Percentiles rank a stretch among this genome's conserved stretches.
Evolutionary conservation across 345 rosid genomes (phyloP).

Genomic region (Eucalyptus cloeziana): DNA sequence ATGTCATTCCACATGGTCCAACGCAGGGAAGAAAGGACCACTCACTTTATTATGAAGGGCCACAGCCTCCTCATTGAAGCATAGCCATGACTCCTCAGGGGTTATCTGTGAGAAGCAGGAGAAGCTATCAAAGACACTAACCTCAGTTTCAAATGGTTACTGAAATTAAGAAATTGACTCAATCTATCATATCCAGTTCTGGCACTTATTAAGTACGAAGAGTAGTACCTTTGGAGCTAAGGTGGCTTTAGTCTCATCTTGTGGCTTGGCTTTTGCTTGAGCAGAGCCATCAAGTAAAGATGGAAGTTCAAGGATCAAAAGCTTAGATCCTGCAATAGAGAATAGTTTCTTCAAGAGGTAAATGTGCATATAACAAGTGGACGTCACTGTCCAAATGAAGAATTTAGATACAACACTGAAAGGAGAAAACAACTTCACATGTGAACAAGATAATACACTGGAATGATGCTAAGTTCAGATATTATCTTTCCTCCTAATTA

Average conservation of each 20-base stretch:
- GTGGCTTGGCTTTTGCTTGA: constrained; percentile 53
- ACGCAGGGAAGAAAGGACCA: neutral
- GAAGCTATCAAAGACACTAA: neutral
- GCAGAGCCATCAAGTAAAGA: constrained; percentile 72
- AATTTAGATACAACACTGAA: neutral
- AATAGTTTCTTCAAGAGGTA: neutral
- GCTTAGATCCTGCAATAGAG: constrained; percentile 56
- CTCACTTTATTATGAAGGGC: constrained; percentile 77
- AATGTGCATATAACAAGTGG: neutral
- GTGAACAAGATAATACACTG: neutral
- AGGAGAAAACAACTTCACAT: neutral
- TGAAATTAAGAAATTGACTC: neutral
- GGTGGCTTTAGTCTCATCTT: constrained; percentile 79
- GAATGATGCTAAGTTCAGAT: neutral
- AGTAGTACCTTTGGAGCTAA: constrained; percentile 74
- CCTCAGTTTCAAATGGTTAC: neutral
- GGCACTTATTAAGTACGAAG: neutral
- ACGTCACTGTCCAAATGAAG: neutral
- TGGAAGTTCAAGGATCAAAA: constrained; percentile 66
- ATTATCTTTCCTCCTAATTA: neutral
- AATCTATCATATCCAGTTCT: neutral
- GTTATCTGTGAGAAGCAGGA: constrained; percentile 34
- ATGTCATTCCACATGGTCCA: constrained; percentile 1
- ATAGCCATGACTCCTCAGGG: constrained; percentile 70
- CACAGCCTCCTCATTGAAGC: constrained; percentile 63